These are phyloP conservation scores for Backusella sp. DNA, from an alignment of 192 early-diverging fungal species.

Conservation along the genomic window DNA sequence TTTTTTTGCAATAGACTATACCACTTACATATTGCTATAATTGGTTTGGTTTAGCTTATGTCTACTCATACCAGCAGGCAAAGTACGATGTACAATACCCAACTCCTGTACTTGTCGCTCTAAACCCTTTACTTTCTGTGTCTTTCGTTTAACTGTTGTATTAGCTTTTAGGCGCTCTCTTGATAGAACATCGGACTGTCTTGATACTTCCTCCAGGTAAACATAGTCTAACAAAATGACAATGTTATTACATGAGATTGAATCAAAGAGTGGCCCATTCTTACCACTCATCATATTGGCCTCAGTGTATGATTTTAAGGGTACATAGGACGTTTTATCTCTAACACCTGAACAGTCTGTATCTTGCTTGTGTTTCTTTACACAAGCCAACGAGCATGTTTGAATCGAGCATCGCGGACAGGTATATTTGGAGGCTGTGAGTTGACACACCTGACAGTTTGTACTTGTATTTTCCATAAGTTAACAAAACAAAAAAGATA, in stretches of 20 bases:
- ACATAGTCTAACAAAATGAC: conserved; percentile 50
- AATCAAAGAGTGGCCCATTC: neutral
- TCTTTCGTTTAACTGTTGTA: neutral
- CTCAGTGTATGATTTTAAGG: conserved; percentile 56
- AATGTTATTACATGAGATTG: conserved; percentile 24
- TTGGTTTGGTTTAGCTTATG: conserved; percentile 52
- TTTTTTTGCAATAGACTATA: neutral
- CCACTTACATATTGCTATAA: conserved; percentile 48
- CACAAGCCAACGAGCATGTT: conserved; percentile 67
- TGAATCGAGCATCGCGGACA: conserved; percentile 65
- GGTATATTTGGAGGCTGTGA: conserved; percentile 55
- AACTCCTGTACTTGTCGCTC: conserved; percentile 39
- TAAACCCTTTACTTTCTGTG: conserved; percentile 29
- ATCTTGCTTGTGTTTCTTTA: conserved; percentile 60
- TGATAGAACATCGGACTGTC: conserved; percentile 50
- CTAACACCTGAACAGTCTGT: conserved; percentile 62
- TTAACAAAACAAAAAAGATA: neutral
- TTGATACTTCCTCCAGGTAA: conserved; percentile 63
- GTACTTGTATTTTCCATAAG: neutral
- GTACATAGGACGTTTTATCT: conserved; percentile 60
- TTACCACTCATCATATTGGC: conserved; percentile 71
- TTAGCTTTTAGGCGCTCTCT: conserved; percentile 40
- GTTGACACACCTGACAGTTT: conserved; percentile 48
- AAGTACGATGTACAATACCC: conserved; percentile 40
- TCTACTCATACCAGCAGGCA: conserved; percentile 57